phyloP scores from a whole-genome alignment of 768 basidiomycete species.

The Xerocomellus dryophilus region DNA sequence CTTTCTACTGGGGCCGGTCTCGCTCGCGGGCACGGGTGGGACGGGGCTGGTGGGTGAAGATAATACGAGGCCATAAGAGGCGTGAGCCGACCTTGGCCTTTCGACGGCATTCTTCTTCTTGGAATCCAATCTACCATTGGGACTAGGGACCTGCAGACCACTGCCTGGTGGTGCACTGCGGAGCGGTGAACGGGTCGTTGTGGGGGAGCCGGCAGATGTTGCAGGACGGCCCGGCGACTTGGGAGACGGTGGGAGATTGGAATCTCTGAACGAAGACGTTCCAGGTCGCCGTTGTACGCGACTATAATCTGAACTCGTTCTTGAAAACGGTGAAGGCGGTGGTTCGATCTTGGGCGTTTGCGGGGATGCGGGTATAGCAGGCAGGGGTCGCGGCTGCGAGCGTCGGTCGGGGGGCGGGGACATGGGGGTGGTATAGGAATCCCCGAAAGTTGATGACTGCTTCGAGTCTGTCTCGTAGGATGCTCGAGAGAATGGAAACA shows the following conservation, averaged over 20 bases:
- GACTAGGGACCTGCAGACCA: not conserved
- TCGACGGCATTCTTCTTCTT: not conserved
- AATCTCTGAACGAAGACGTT: constrained; percentile 1
- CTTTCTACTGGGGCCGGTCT: constrained; percentile 29
- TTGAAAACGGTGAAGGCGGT: constrained; percentile 18
- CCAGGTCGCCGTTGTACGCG: constrained; percentile 12
- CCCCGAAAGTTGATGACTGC: constrained; percentile 24
- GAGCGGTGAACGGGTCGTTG: constrained; percentile 7
- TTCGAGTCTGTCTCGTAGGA: constrained; percentile 17
- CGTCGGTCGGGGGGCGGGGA: constrained; percentile 12
- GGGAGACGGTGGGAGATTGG: constrained; percentile 1
- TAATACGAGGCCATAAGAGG: constrained; percentile 18
- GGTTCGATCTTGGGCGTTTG: constrained; percentile 15
- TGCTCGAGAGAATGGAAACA: not conserved
- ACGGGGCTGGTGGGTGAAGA: constrained; percentile 15
- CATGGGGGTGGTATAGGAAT: constrained; percentile 5
- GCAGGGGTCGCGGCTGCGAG: constrained; percentile 15
- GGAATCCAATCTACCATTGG: constrained; percentile 2
- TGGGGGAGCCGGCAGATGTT: constrained; percentile 36
- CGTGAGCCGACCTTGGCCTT: constrained; percentile 29
- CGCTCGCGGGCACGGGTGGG: constrained; percentile 20
- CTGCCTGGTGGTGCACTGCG: not conserved
- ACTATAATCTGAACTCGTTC: constrained; percentile 19
- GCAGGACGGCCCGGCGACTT: constrained; percentile 35
- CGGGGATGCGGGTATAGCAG: constrained; percentile 33